phyloP scores from a whole-genome alignment of 306 rosid genomes.

The Sophora flavescens region DNA sequence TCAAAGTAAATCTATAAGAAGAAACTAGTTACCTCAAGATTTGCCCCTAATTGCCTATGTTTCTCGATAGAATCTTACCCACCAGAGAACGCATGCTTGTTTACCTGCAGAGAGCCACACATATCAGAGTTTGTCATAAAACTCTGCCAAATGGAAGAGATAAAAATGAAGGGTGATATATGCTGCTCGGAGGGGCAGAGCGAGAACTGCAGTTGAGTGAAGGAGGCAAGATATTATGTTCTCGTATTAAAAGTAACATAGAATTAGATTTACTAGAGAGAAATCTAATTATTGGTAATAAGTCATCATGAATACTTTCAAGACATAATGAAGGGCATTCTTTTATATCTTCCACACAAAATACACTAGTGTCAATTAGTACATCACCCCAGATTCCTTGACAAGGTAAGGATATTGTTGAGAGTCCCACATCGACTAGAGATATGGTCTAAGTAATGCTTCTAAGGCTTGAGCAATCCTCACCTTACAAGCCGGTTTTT shows the following conservation, averaged over 20 bases:
- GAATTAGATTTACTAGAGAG: slow-evolving; percentile 6
- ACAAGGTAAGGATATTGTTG: slow-evolving; percentile 10
- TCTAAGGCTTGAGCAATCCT: too few species aligned
- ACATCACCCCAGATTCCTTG: background rate
- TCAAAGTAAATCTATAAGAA: slow-evolving; percentile 29
- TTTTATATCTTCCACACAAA: background rate
- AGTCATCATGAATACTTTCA: slow-evolving; percentile 25
- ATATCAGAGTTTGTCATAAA: slow-evolving; percentile 8
- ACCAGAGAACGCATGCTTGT: slow-evolving; percentile 87
- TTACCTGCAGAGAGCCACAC: slow-evolving; percentile 65
- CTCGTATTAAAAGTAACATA: background rate
- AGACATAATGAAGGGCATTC: slow-evolving; percentile 15
- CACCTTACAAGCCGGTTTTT: too few species aligned
- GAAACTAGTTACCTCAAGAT: slow-evolving; percentile 72
- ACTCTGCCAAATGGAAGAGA: slow-evolving; percentile 6
- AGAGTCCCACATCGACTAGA: too few species aligned
- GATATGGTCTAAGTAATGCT: too few species aligned
- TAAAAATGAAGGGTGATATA: too few species aligned
- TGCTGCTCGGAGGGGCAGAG: background rate
- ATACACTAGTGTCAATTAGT: background rate
- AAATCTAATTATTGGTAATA: background rate
- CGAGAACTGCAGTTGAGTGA: background rate
- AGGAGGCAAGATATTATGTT: background rate
- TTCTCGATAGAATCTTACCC: slow-evolving; percentile 93
- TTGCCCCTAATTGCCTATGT: slow-evolving; percentile 87